Evolutionary conservation across 768 basidiomycete species (phyloP), one percentile per base, ranked within the genome.

Genomic region (Tylopilus sp.): DNA sequence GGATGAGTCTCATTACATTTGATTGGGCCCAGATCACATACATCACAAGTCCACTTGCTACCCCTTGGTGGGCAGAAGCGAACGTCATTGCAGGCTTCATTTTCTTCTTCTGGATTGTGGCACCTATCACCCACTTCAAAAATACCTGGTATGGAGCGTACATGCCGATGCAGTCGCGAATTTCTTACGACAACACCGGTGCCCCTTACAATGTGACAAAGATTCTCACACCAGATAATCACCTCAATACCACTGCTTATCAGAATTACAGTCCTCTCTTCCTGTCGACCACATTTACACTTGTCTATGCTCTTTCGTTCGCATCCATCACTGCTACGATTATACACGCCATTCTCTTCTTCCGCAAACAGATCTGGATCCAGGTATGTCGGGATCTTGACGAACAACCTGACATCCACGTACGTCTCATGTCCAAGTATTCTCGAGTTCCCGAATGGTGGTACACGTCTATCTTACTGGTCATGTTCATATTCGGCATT

Each of bases 1-100:
- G 85, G 36, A 88, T 90, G 85, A 84, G 84, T 58, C 66, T 89
- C 53, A 68, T 89, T 57, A 88, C 87, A 38, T 88, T 92, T 61
- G 90, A 92, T 59, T 92, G 89, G 89, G 72, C 84, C 3, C 81
- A 86, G 63, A 87, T 89, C 48, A 82, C 85, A 5, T 88, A 80
- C 51, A 76, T 76, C 45, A 64, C 62, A n/a, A 76, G 76, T 64
- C 66, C 63, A 26, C 68, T 71, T 11, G 56, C 66, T 22, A 54
- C 63, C 10, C 64, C 65, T 64, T 67, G 71, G 60, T 77, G 75
- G 71, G 64, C 71, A 10, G 74, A 72, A 46, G 62, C 72, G 30
- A 78, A 77, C 54, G 56, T 69, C n/a, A 66, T 68, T 30, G 56
- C 51, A 7, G 77, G 76, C 21, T 72, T 74, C 52, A 10, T 75